Evolutionary conservation across 169 alveolate genomes (phyloP).

Genomic region (Plasmodium vinckei): DNA sequence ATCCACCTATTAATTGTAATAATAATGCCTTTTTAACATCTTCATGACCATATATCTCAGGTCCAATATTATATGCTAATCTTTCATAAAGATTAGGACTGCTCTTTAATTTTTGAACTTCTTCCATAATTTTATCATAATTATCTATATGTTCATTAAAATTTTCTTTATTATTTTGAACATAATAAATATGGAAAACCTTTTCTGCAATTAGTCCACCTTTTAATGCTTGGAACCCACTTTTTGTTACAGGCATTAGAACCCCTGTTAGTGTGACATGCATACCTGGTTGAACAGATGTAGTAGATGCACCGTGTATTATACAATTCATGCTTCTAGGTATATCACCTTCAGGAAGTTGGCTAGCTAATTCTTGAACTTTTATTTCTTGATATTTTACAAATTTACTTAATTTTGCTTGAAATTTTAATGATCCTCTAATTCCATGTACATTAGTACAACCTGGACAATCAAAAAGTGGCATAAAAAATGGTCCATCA

Average conservation of each 20-base stretch:
- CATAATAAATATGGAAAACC: slow-evolving; percentile 87
- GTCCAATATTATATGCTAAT: slow-evolving; percentile 96
- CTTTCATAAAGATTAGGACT: slow-evolving; percentile 90
- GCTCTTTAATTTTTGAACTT: slow-evolving; percentile 81
- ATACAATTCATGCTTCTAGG: slow-evolving; percentile 93
- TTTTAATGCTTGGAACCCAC: slow-evolving; percentile 83
- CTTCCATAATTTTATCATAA: slow-evolving; percentile 77
- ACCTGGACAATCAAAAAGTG: slow-evolving; percentile 94
- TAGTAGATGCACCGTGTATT: slow-evolving; percentile 89
- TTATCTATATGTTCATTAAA: slow-evolving; percentile 73
- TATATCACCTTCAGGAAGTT: slow-evolving; percentile 96
- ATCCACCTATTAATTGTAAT: slow-evolving; percentile 95
- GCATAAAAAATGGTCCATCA: slow-evolving; percentile 90
- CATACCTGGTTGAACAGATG: slow-evolving; percentile 81
- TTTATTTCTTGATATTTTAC: slow-evolving; percentile 93
- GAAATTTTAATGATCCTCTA: slow-evolving; percentile 89
- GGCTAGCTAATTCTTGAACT: slow-evolving; percentile 94
- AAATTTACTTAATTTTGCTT: slow-evolving; percentile 91
- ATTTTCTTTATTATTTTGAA: slow-evolving; percentile 89
- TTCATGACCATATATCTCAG: slow-evolving; percentile 96
- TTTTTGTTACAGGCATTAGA: slow-evolving; percentile 89
- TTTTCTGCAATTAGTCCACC: slow-evolving; percentile 86
- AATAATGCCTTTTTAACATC: slow-evolving; percentile 97
- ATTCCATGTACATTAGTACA: slow-evolving; percentile 88
- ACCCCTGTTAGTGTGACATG: slow-evolving; percentile 90